phyloP scores from a whole-genome alignment of 2,329 filamentous ascomycete genomes.

The Arthrinium phaeospermum region DNA sequence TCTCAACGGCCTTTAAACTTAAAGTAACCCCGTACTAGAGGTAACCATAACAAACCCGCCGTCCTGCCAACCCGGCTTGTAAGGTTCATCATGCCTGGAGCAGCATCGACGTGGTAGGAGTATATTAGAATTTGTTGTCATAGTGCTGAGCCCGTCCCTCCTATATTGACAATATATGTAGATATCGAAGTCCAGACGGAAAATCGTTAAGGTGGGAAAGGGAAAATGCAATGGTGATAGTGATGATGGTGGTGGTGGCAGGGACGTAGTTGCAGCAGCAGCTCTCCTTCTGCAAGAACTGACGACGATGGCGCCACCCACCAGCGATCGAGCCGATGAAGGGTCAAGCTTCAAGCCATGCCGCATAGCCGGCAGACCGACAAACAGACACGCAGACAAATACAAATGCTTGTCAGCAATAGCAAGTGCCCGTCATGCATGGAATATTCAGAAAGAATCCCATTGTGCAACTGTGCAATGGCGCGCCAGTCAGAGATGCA shows the following conservation, averaged over 20 bases:
- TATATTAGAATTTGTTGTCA: no score
- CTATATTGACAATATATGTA: no score
- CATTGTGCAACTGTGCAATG: not conserved
- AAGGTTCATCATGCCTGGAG: not conserved
- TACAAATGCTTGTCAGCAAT: not conserved
- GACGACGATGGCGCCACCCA: conserved; percentile 7
- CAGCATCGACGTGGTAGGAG: not conserved
- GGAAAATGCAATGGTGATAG: not conserved
- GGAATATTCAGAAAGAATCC: not conserved
- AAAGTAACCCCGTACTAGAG: not conserved
- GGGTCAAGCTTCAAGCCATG: not conserved
- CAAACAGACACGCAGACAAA: not conserved
- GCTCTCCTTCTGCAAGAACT: not conserved
- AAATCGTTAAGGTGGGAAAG: not conserved
- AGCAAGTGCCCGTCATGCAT: not conserved
- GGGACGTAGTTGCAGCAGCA: not conserved
- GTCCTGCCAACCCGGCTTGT: not conserved
- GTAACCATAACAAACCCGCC: not conserved
- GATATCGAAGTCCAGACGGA: not conserved
- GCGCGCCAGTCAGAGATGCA: not conserved
- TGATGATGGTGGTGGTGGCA: no score
- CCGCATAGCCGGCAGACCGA: not conserved
- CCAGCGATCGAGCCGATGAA: not conserved
- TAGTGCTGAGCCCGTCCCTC: no score
- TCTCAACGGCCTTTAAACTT: not conserved